Base-by-base conservation (phyloP, 495 filamentous ascomycete species). In the Aspergillus indologenus region DNA sequence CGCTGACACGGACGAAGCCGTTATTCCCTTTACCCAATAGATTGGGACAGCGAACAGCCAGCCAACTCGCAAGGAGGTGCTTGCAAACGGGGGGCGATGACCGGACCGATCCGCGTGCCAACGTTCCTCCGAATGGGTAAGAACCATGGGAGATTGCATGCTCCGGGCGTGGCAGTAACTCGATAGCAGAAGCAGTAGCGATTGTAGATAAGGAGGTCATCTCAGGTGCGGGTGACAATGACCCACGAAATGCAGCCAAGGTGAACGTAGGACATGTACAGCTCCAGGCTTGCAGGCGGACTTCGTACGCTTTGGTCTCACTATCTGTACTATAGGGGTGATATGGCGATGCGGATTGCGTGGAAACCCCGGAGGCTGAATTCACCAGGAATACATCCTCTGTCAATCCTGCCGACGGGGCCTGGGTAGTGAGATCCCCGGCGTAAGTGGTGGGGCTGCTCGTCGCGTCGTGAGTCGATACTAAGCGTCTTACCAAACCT, bases 261-360 rank as follows among this genome's bases (percentile, higher is more conserved):
- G 87, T 81, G 67, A 96, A 97, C 3, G 85, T 85, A 1, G 90
- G 87, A 77, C 92, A 97, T 11, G 84, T 88, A 68, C 92, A 97
- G 67, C 90, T 91, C 92, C 92, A 97, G n/a, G 90, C 87, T 2
- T 65, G 57, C 7, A 89, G 75, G 8, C 85, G 81, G 22, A 96
- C 89, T 63, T 88, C 80, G 72, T 96, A 95, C 62, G 64, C 66
- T 40, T 68, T 74, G 58, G 59, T 55, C 58, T 64, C 52, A 58
- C 52, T 29, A 64, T 58, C 62, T 58, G 57, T 53, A 63, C 53
- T 64, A 56, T 52, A 63, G 66, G 58, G 45, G 26, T 31, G 50
- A n/a, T 19, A 21, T 24, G 12, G 18, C n/a, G 42, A 3, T 54
- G 45, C 66, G 49, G 29, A 59, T 66, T 21, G 71, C 69, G 64